Evolutionary conservation across 768 basidiomycete genomes (phyloP), one percentile per base, ranked within the genome.

Genomic region (Boletales sp.): DNA sequence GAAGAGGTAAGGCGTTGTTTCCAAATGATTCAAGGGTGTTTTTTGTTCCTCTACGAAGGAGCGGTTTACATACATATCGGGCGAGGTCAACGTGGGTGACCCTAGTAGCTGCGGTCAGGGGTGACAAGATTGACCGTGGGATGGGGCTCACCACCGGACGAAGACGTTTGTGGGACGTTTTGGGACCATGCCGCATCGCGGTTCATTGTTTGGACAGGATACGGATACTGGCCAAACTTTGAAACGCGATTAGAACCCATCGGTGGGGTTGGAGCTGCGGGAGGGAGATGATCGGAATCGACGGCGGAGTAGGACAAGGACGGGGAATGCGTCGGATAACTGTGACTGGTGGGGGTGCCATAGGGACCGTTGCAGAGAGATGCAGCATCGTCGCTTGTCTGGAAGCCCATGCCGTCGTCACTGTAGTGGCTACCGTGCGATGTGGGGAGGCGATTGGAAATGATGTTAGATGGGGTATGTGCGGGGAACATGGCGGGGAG

Each of bases 41-140:
- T 86, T 86, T 58, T 81, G 77, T 47, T 85, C 84, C 37, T 84
- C 84, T 21, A 64, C 65, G 47, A 71, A 65, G 53, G 72, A 74
- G 45, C 80, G 74, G 48, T 69, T 59, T 21, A 73, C 62, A 61
- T 78, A 81, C 60, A 82, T 72, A 49, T 81, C 78, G 31, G 67
- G 59, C 7, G 67, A 68, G 36, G 67, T 69, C 58, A 74, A 64
- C 48, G 78, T 78, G 41, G 84, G 83, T 1, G 87, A 83, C 61
- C 82, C 82, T 51, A 70, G 64, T 56, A 74, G 82, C 43, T 68
- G 72, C 41, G 55, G 56, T 68, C 57, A 68, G 68, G 56, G 47
- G 44, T 43, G 62, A 59, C 58, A 53, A 59, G 57, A 57, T 70
- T 57, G 64, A 47, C 41, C 55, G 58, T 57, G 57, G 56, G 48